Evolutionary conservation across 352 stramenopile genomes (phyloP).

Genomic region (Phytopythium boreale): DNA sequence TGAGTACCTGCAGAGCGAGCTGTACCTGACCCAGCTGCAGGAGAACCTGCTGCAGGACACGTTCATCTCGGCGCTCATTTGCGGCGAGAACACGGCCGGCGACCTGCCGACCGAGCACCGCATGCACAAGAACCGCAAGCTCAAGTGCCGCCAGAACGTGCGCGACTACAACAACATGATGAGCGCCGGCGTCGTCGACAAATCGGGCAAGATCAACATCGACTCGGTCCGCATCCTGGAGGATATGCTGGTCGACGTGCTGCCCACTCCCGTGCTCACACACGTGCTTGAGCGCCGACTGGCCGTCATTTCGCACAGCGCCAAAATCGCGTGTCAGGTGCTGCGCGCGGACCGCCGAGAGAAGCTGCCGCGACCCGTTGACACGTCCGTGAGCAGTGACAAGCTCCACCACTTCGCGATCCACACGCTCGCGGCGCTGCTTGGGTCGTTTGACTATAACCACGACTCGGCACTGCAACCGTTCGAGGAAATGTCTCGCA

Average conservation of each 20-base stretch:
- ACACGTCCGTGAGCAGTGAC: slow-evolving; percentile 35
- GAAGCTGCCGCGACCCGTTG: slow-evolving; percentile 33
- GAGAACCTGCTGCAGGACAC: slow-evolving; percentile 70
- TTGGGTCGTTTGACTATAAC: slow-evolving; percentile 70
- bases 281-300: slow-evolving; percentile 73
- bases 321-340: slow-evolving; percentile 49
- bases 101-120: slow-evolving; percentile 82
- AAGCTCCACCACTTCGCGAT: slow-evolving; percentile 85
- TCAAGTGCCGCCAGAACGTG: slow-evolving; percentile 81
- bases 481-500: slow-evolving; percentile 75
- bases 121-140: slow-evolving; percentile 84
- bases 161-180: slow-evolving; percentile 80
- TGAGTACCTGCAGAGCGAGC: slow-evolving; percentile 78
- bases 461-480: slow-evolving; percentile 41
- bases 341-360: slow-evolving; percentile 49
- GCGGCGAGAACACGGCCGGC: slow-evolving; percentile 58
- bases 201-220: slow-evolving; percentile 60
- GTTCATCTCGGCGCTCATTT: slow-evolving; percentile 80
- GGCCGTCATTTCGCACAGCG: slow-evolving; percentile 81
- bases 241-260: slow-evolving; percentile 72
- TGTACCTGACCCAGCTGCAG: slow-evolving; percentile 71
- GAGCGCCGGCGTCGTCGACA: slow-evolving; percentile 75
- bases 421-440: slow-evolving; percentile 66
- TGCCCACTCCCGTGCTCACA: slow-evolving; percentile 78
- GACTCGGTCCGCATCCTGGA: slow-evolving; percentile 71